Evolutionary conservation across 2,329 filamentous ascomycete genomes (phyloP).

Genomic region (Alternaria sp.): DNA sequence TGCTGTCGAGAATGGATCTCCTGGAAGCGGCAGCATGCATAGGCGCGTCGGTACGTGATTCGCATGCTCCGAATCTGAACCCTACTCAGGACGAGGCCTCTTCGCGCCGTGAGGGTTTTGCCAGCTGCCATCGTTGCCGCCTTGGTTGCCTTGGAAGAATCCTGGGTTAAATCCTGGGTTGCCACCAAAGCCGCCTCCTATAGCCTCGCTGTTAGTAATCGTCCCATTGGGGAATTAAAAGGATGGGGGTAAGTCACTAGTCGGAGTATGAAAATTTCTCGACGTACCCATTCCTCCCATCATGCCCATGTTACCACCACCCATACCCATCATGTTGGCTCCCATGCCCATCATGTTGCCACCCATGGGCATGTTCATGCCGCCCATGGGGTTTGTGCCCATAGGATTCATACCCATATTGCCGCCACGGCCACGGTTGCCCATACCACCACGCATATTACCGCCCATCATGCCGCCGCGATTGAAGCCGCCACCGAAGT

Average conservation of each 20-base stretch:
- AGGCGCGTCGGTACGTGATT: not conserved
- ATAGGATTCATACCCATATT: constrained; percentile 49
- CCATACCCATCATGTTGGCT: constrained; percentile 46
- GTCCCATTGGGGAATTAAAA: not conserved
- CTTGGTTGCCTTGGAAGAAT: constrained; percentile 68
- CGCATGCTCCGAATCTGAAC: not conserved
- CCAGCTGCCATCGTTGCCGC: constrained; percentile 68
- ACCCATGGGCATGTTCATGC: constrained; percentile 51
- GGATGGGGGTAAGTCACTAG: constrained; percentile 5
- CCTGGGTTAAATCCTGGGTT: constrained; percentile 77
- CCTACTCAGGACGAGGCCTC: constrained; percentile 74
- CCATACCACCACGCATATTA: constrained; percentile 57
- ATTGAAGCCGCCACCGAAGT: constrained; percentile 51
- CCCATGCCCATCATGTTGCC: constrained; percentile 53
- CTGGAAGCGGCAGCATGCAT: not conserved
- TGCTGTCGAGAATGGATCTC: not conserved
- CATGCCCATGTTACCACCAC: constrained; percentile 44
- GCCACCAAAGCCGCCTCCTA: constrained; percentile 63
- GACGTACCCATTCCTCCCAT: constrained; percentile 46
- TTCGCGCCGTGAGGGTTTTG: constrained; percentile 81
- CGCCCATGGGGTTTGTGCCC: constrained; percentile 47
- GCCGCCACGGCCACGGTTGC: constrained; percentile 51
- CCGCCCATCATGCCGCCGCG: constrained; percentile 53
- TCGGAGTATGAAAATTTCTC: constrained; percentile 8
- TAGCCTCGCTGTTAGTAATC: constrained; percentile 18